These are phyloP conservation scores for Citrullus amarus DNA, from an alignment of 306 rosid genomes.

Conservation along the genomic window DNA sequence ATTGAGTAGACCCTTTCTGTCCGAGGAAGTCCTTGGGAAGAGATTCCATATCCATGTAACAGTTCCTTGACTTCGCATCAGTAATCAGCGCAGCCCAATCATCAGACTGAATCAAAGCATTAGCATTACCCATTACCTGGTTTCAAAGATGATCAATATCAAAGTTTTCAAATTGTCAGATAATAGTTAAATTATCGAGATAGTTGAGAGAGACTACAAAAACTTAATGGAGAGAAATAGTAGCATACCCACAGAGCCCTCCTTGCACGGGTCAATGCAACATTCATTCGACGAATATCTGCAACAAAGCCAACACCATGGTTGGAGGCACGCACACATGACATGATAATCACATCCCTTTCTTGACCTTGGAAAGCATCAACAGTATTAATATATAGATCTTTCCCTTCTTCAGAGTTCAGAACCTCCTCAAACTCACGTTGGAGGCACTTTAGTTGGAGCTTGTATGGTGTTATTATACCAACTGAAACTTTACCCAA, in stretches of 20 bases:
- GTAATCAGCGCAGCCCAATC: conserved; percentile 85
- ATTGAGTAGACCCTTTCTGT: conserved; percentile 40
- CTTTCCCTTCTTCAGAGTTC: conserved; percentile 91
- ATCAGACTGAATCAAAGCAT: conserved; percentile 66
- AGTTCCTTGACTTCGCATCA: conserved; percentile 73
- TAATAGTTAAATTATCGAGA: neutral
- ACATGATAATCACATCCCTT: conserved; percentile 94
- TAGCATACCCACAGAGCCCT: conserved; percentile 85
- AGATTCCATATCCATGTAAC: conserved; percentile 82
- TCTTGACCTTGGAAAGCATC: conserved; percentile 99
- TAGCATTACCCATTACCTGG: conserved; percentile 97
- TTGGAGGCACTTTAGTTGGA: conserved; percentile 92
- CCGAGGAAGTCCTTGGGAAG: conserved; percentile 76
- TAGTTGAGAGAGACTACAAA: neutral
- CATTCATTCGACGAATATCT: conserved; percentile 93
- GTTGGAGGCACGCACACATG: conserved; percentile 90
- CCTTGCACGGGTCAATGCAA: conserved; percentile 96
- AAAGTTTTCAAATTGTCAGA: neutral
- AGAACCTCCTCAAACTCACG: conserved; percentile 84
- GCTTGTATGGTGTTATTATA: conserved; percentile 93
- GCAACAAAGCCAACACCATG: conserved; percentile 98
- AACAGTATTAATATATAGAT: conserved; percentile 82
- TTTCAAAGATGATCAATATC: conserved; percentile 13
- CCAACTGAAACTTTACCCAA: conserved; percentile 66
- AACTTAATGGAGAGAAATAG: conserved; percentile 4